Evolutionary conservation across 345 rosid species (phyloP).

Genomic region (Rubroshorea leprosula): DNA sequence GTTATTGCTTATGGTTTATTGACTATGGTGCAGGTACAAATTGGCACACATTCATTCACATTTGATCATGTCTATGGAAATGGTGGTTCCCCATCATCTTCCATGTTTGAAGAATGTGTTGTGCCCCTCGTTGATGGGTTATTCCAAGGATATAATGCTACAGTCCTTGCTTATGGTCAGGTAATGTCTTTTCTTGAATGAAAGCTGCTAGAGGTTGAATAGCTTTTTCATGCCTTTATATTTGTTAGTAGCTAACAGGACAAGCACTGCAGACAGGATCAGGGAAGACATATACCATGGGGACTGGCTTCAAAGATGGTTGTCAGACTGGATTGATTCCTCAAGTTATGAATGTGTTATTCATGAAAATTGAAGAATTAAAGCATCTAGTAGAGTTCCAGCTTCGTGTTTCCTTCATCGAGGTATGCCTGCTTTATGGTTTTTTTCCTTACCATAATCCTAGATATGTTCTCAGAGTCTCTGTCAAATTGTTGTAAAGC

Average conservation of each 20-base stretch:
- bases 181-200: too few relatives aligned
- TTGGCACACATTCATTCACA: constrained; percentile 72
- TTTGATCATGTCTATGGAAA: constrained; percentile 82
- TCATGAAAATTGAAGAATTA: constrained; percentile 49
- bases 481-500: too few relatives aligned
- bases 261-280: constrained; percentile 68
- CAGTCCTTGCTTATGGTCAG: constrained; percentile 90
- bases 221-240: not conserved
- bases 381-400: constrained; percentile 57
- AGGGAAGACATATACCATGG: constrained; percentile 87
- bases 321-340: constrained; percentile 58
- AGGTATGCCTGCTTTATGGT: constrained; percentile 33
- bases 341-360: constrained; percentile 63
- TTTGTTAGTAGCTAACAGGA: constrained; percentile 10
- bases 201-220: constrained; percentile 1
- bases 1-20: too few relatives aligned
- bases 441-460: not conserved
- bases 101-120: constrained; percentile 67
- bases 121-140: constrained; percentile 71
- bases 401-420: constrained; percentile 78
- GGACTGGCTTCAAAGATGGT: constrained; percentile 66
- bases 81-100: constrained; percentile 45
- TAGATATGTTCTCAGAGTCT: too few relatives aligned
- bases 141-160: constrained; percentile 79
- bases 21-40: constrained; percentile 51